Conservation (phyloP, 768 basidiomycete genomes). For the Mycena vulgaris region DNA sequence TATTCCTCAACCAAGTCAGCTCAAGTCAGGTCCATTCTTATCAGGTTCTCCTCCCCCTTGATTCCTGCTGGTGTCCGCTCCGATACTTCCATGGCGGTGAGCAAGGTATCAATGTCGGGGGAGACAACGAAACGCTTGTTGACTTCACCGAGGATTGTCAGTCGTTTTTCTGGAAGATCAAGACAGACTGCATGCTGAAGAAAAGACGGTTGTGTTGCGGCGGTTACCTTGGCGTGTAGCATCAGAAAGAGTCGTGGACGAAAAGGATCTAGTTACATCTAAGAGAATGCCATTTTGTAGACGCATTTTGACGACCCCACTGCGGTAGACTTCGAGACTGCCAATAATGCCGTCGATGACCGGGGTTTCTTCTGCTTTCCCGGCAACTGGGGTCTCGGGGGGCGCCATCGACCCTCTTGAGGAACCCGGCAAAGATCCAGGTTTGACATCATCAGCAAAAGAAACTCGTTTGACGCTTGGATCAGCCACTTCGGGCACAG, state of each 20-base stretch:
- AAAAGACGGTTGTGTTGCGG: conserved; percentile 89
- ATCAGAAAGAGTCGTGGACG: conserved; percentile 21
- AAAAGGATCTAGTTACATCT: conserved; percentile 69
- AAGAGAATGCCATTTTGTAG: conserved; percentile 85
- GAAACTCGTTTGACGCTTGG: conserved; percentile 67
- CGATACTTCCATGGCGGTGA: conserved; percentile 74
- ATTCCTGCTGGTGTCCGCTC: conserved; percentile 51
- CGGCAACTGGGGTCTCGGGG: conserved; percentile 43
- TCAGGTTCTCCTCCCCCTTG: conserved; percentile 57
- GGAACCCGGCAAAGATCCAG: conserved; percentile 52
- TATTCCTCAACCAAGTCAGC: neutral
- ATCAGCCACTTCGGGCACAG: conserved; percentile 52
- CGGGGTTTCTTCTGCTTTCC: conserved; percentile 50
- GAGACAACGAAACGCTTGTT: conserved; percentile 88
- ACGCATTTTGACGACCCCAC: conserved; percentile 90
- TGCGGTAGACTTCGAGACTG: conserved; percentile 87
- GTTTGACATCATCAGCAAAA: conserved; percentile 75
- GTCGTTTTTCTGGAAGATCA: conserved; percentile 69
- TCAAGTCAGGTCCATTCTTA: neutral
- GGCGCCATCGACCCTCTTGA: conserved; percentile 44
- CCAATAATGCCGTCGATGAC: conserved; percentile 86
- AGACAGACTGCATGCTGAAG: conserved; percentile 89
- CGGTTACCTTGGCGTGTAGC: conserved; percentile 73
- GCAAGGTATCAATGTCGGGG: conserved; percentile 84
- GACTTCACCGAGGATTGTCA: conserved; percentile 88